Conservation (phyloP, 2,329 filamentous ascomycete genomes). For the Blumeriella jaapii region DNA sequence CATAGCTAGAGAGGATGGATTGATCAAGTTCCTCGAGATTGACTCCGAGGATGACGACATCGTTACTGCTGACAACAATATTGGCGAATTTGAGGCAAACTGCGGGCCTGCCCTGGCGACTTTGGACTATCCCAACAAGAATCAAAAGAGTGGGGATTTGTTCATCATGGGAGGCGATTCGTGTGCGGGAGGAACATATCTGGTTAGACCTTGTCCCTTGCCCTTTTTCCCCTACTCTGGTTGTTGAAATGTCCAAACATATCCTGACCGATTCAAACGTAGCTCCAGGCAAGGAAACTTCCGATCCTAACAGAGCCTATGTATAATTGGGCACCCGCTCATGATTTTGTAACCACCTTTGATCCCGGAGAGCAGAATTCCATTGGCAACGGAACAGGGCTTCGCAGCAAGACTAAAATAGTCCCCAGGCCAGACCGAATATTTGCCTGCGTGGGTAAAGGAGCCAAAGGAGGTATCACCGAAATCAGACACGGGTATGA, state of each 20-base stretch:
- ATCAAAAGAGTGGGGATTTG: conserved; percentile 40
- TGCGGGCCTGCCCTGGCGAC: conserved; percentile 76
- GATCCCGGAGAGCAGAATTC: conserved; percentile 9
- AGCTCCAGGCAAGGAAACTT: conserved; percentile 44
- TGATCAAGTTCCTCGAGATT: conserved; percentile 62
- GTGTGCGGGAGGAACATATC: conserved; percentile 63
- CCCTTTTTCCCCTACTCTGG: not conserved
- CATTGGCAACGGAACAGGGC: conserved; percentile 27
- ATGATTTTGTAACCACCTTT: conserved; percentile 34
- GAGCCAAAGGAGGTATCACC: conserved; percentile 48
- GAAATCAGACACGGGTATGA: conserved; percentile 61
- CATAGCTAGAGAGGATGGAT: conserved; percentile 77
- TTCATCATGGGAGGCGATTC: conserved; percentile 43
- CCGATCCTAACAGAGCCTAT: conserved; percentile 47
- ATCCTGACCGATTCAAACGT: conserved; percentile 4
- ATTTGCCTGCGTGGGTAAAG: conserved; percentile 56
- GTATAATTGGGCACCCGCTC: conserved; percentile 44
- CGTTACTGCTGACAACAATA: conserved; percentile 41
- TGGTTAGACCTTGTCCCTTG: conserved; percentile 18
- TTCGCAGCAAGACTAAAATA: conserved; percentile 14
- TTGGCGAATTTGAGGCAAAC: conserved; percentile 59
- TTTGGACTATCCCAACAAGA: conserved; percentile 38
- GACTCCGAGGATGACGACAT: conserved; percentile 40
- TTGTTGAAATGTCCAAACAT: not conserved
- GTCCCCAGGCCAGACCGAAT: conserved; percentile 39